Evolutionary conservation across 768 basidiomycete genomes (phyloP).

Genomic region (Pleurotus ostreatus): DNA sequence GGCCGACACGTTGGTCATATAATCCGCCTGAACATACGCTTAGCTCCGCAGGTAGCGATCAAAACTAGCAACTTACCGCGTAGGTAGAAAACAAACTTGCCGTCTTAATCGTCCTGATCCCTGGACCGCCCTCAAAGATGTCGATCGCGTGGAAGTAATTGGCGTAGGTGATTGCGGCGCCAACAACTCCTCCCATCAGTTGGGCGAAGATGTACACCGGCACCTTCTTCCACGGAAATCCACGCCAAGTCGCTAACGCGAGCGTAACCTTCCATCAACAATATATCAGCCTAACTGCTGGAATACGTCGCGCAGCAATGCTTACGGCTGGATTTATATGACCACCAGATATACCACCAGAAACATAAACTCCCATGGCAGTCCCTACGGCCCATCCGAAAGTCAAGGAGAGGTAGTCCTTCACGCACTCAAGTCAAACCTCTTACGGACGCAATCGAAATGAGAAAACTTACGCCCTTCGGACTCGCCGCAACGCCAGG

Average conservation of each 20-base stretch:
- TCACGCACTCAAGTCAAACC: neutral
- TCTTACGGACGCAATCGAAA: neutral
- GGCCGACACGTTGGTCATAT: conserved; percentile 34
- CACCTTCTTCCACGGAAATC: conserved; percentile 80
- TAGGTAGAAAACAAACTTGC: conserved; percentile 58
- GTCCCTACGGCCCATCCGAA: conserved; percentile 43
- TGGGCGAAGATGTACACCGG: conserved; percentile 66
- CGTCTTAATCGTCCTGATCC: conserved; percentile 51
- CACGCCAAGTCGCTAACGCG: conserved; percentile 61
- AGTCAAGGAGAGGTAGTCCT: conserved; percentile 39
- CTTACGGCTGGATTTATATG: conserved; percentile 39
- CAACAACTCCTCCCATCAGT: conserved; percentile 58
- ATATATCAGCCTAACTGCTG: conserved; percentile 13
- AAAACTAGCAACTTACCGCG: conserved; percentile 35
- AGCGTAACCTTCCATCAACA: conserved; percentile 54
- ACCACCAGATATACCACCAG: conserved; percentile 46
- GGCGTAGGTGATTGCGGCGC: conserved; percentile 57
- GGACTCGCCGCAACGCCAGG: conserved; percentile 32
- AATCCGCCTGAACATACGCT: conserved; percentile 23
- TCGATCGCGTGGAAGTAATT: conserved; percentile 71
- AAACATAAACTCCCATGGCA: conserved; percentile 45
- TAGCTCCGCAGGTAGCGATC: neutral
- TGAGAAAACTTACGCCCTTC: conserved; percentile 36
- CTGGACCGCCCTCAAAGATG: conserved; percentile 53
- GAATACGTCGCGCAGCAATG: conserved; percentile 3